These are phyloP conservation scores for Ochetophila trinervis DNA, from an alignment of 306 rosid genomes.

Conservation along the genomic window DNA sequence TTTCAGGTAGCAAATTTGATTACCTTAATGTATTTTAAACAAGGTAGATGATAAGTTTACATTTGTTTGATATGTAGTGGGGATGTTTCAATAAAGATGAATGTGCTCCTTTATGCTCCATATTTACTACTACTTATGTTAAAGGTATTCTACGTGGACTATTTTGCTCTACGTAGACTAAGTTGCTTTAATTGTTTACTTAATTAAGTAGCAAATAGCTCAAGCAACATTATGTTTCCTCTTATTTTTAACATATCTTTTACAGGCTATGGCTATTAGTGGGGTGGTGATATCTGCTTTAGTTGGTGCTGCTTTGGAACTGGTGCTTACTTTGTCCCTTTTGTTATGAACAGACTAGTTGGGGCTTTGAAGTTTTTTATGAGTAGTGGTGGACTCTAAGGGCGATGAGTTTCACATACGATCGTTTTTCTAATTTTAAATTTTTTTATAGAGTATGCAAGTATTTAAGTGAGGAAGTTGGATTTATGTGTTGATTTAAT, in stretches of 20 bases:
- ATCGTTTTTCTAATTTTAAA: slow-evolving; percentile 4
- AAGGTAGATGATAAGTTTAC: slow-evolving; percentile 17
- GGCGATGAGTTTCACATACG: too few species aligned
- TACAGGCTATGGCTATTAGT: slow-evolving; percentile 69
- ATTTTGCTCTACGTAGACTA: slow-evolving; percentile 10
- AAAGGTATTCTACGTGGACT: too few species aligned
- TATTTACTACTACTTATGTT: slow-evolving; percentile 81
- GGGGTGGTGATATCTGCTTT: slow-evolving; percentile 74
- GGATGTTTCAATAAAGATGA: slow-evolving; percentile 96
- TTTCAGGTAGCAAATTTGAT: slow-evolving; percentile 36
- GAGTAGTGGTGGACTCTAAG: neutral
- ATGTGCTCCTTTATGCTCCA: slow-evolving; percentile 91
- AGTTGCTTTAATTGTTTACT: slow-evolving; percentile 2
- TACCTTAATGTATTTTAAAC: neutral
- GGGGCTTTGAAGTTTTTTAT: slow-evolving; percentile 5
- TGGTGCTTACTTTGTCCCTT: slow-evolving; percentile 48
- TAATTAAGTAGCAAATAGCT: slow-evolving; percentile 15
- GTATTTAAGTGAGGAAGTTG: slow-evolving; percentile 29
- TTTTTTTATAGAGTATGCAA: slow-evolving; percentile 24
- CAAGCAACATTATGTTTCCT: neutral
- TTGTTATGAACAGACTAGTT: neutral
- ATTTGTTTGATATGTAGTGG: slow-evolving; percentile 44
- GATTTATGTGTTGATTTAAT: slow-evolving; percentile 31
- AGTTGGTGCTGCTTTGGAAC: slow-evolving; percentile 83
- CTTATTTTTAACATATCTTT: slow-evolving; percentile 18